Conservation (phyloP, 208 protist genomes). For the Herpetomonas muscarum region DNA sequence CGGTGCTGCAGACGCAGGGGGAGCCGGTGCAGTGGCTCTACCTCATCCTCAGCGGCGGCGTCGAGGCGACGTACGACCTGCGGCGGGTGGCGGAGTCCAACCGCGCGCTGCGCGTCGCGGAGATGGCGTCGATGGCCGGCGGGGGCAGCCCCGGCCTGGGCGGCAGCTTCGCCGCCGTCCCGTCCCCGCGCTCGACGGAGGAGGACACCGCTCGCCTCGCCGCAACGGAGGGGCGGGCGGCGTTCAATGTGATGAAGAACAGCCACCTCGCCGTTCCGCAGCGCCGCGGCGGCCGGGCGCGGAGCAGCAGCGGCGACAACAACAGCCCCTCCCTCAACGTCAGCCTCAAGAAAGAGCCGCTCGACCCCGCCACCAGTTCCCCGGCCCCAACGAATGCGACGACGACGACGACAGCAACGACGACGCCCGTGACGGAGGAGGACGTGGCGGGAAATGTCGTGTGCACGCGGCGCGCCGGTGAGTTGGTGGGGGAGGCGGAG, state of each 20-base stretch:
- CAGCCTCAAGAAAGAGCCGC: neutral
- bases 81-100: neutral
- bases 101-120: neutral
- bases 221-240: too few relatives aligned
- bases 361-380: neutral
- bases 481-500: constrained; percentile 57
- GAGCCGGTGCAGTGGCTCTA: constrained; percentile 72
- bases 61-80: constrained; percentile 25
- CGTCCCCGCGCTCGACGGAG: neutral
- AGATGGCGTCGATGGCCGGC: neutral
- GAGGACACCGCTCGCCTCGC: constrained; percentile 1
- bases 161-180: neutral
- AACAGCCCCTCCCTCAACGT: neutral
- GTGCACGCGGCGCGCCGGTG: constrained; percentile 11
- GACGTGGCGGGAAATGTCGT: neutral
- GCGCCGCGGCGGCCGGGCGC: neutral
- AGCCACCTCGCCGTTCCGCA: neutral
- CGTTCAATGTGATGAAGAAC: too few relatives aligned
- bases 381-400: neutral
- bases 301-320: neutral
- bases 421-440: neutral
- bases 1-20: constrained; percentile 34
- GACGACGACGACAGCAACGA: neutral
- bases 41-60: constrained; percentile 65
- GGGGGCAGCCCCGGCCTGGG: too few relatives aligned